Evolutionary conservation across 805 yeast species (phyloP).

Genomic region (Barnettozyma sucrosica): DNA sequence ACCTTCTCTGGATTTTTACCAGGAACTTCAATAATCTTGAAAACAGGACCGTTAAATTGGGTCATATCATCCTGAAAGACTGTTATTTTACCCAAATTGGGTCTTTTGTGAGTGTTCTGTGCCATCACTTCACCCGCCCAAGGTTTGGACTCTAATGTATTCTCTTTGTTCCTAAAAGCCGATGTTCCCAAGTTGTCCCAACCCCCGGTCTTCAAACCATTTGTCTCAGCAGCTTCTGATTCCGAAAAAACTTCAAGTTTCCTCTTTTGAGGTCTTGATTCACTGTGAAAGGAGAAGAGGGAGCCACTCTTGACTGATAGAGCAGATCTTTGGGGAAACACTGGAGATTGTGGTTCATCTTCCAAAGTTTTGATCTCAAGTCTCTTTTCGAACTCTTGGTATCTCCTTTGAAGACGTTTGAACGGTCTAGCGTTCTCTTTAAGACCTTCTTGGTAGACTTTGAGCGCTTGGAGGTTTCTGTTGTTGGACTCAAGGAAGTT

Average conservation of each 20-base stretch:
- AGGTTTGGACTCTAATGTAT: slow-evolving; percentile 44
- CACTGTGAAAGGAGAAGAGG: slow-evolving; percentile 12
- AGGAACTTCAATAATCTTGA: slow-evolving; percentile 44
- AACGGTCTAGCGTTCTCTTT: slow-evolving; percentile 61
- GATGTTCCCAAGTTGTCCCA: slow-evolving; percentile 48
- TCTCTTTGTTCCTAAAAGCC: slow-evolving; percentile 56
- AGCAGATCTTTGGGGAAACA: slow-evolving; percentile 29
- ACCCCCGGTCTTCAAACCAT: slow-evolving; percentile 23
- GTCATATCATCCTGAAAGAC: slow-evolving; percentile 36
- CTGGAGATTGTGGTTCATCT: slow-evolving; percentile 32
- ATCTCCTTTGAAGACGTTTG: slow-evolving; percentile 37
- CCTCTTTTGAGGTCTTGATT: slow-evolving; percentile 11
- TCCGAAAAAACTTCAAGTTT: slow-evolving; percentile 21
- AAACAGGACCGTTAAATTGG: slow-evolving; percentile 33
- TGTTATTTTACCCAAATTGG: slow-evolving; percentile 24
- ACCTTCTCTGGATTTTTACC: slow-evolving; percentile 60
- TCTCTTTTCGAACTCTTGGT: slow-evolving; percentile 40
- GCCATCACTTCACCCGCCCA: slow-evolving; percentile 61
- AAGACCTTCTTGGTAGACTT: slow-evolving; percentile 55
- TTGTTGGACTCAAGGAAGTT: slow-evolving; percentile 47
- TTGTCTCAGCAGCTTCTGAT: slow-evolving; percentile 12
- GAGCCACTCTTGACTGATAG: slow-evolving; percentile 35
- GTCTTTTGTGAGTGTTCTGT: slow-evolving; percentile 28
- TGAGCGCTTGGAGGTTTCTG: slow-evolving; percentile 47
- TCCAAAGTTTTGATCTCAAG: slow-evolving; percentile 22